Base-by-base conservation (phyloP, 176 grass and related monocot genomes). In the Tuctoria greenei region DNA sequence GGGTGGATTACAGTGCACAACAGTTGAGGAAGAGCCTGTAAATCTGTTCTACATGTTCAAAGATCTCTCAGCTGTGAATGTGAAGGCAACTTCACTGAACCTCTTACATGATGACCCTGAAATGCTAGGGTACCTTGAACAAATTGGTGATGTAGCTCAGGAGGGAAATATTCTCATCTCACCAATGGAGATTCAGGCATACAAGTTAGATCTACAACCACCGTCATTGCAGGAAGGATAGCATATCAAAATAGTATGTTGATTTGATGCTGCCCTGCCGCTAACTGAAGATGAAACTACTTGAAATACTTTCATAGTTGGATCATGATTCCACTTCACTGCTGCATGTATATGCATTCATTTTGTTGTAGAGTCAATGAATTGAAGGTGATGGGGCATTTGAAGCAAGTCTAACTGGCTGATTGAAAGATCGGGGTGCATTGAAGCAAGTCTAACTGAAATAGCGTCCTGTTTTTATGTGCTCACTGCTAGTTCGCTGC, bases 41-140 rank as follows among this genome's bases (percentile, higher is more conserved):
- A 98, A 95, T 81, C 81, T 98, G 13, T 98, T 94, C 23, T 93
- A 98, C 61, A 88, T 98, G 88, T 98, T 98, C 79, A 98, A 98
- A 82, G 91, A 98, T 59, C 77, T 98, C 11, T 72, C 72, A 0
- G 82, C 87, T 75, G 64, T 83, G 60, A 85, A 87, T 69, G 95
- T 92, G 75, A 98, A 92, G 73, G 86, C 91, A n/a, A 98, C 91
- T 73, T 94, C 95, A 31, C 84, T 98, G 85, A 98, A 98, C 80
- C 89, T 98, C 75, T 83, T 92, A 31, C 87, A 95, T 50, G 91
- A 98, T 77, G 95, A 98, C 56, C 66, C 82, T 41, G 86, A 98
- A 81, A 92, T 91, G 86, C 68, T 94, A 51, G 91, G 91, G 52
- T 94, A 98, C 69, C 86, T 88, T 6, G 91, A 92, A 61, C 91